Evolutionary conservation across 768 basidiomycete genomes (phyloP), one percentile per base, ranked within the genome.

Genomic region (Collybia sp.): DNA sequence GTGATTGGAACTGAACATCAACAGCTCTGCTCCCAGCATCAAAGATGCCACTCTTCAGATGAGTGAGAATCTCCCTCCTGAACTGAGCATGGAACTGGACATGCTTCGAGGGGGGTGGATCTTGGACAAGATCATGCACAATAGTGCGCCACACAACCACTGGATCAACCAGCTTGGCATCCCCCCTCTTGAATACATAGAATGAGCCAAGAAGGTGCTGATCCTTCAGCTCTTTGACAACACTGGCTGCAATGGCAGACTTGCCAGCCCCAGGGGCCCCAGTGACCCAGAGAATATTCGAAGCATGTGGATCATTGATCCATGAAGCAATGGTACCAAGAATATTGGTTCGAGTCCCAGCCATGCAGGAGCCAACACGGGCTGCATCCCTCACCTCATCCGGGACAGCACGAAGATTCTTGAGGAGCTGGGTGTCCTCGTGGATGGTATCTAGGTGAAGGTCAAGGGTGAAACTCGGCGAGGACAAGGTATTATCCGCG

Each of bases 221-320:
- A 5, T 45, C 45, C 0, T 41, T 42, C n/a, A 57, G 52, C 12
- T 16, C 12, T n/a, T 49, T 30, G 0, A 56, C 53, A n/a, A 58
- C 42, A 5, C 40, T 58, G 1, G 53, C 53, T 12, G 57, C 30
- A 16, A 58, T 42, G 0, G 57, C 45, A 42, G 50, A 52, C 19
- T 58, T 58, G 5, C 57, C 57, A 11, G 57, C 47, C 6, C 57
- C 57, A 4, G 50, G 53, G 10, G 52, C 44, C 34, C 57, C 57
- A 37, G 42, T 32, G 11, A 59, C 25, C 56, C 56, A 59, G 16
- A 59, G 41, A 10, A 57, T 30, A 19, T 51, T 53, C 17, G 52
- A 44, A 18, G 33, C 38, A 2, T 37, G 39, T 15, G 47, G 42
- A 18, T 17, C 44, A 5, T 38, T 47, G 6, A 55, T 12, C 51